Evolutionary conservation across 768 basidiomycete genomes (phyloP).

Genomic region (Xerocomus spinulosus): DNA sequence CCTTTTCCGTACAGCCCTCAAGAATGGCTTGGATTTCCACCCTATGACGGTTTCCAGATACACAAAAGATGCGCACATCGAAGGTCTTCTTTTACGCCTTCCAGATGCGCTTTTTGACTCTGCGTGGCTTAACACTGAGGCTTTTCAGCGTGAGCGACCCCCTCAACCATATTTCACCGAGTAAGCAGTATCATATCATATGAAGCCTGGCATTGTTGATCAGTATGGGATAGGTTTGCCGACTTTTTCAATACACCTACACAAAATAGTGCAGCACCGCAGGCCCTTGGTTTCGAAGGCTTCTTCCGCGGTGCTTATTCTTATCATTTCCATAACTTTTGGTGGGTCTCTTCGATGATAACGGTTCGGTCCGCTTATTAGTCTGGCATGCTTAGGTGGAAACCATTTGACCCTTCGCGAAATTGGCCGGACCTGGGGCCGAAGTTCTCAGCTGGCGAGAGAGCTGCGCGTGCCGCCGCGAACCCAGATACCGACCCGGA

Average conservation of each 20-base stretch:
- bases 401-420: conserved; percentile 86
- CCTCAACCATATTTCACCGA: conserved; percentile 91
- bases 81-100: conserved; percentile 77
- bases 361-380: not conserved
- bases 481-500: conserved; percentile 30
- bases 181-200: conserved; percentile 37
- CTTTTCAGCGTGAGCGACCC: conserved; percentile 86
- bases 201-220: conserved; percentile 1
- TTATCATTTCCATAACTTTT: conserved; percentile 95
- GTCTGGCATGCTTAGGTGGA: conserved; percentile 63
- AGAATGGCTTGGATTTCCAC: conserved; percentile 94
- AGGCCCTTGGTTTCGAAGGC: conserved; percentile 86
- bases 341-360: conserved; percentile 43
- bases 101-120: conserved; percentile 97
- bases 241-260: conserved; percentile 85
- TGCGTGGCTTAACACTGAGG: conserved; percentile 93
- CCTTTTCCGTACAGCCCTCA: conserved; percentile 89
- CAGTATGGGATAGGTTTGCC: conserved; percentile 53
- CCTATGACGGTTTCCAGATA: conserved; percentile 94
- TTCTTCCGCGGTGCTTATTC: conserved; percentile 96
- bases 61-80: conserved; percentile 82
- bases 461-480: conserved; percentile 49
- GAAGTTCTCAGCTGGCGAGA: conserved; percentile 73
- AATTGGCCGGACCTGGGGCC: conserved; percentile 94
- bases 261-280: conserved; percentile 72